phyloP scores from a whole-genome alignment of 1,284 basidiomycete species.

The Heterobasidion annosum region DNA sequence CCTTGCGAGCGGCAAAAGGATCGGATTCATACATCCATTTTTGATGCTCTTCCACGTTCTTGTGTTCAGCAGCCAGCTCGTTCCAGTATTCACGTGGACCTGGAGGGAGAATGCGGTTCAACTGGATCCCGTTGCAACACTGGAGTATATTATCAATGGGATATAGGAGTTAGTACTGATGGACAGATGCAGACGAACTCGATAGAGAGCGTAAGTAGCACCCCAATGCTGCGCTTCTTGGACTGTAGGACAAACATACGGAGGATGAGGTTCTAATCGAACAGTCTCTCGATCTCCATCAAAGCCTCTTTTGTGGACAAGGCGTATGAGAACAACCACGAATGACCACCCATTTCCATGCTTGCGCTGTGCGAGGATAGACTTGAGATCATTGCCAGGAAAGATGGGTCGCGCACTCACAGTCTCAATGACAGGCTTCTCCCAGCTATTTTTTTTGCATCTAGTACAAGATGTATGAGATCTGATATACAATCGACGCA shows the following conservation, averaged over 20 bases:
- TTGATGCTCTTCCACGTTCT: slow-evolving; percentile 56
- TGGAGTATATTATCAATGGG: slow-evolving; percentile 18
- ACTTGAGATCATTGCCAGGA: too few relatives aligned
- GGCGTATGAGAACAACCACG: slow-evolving; percentile 51
- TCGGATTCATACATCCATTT: slow-evolving; percentile 84
- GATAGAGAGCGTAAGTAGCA: slow-evolving; percentile 81
- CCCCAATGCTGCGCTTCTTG: slow-evolving; percentile 82
- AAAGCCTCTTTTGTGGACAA: slow-evolving; percentile 58
- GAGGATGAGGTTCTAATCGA: slow-evolving; percentile 65
- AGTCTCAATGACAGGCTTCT: slow-evolving; percentile 66
- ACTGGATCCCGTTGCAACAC: slow-evolving; percentile 76
- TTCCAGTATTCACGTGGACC: slow-evolving; percentile 83
- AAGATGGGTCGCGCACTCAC: slow-evolving; percentile 28
- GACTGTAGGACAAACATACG: slow-evolving; percentile 50
- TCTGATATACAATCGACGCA: background rate
- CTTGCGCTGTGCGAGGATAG: slow-evolving; percentile 26
- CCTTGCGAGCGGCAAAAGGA: slow-evolving; percentile 70
- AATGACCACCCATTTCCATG: slow-evolving; percentile 47
- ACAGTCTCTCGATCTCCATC: slow-evolving; percentile 50
- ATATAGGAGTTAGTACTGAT: background rate
- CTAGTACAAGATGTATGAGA: slow-evolving; percentile 23
- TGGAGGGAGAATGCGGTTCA: slow-evolving; percentile 73
- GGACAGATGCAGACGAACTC: slow-evolving; percentile 42
- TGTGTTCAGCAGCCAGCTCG: slow-evolving; percentile 64
- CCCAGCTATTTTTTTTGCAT: slow-evolving; percentile 84